phyloP scores from a whole-genome alignment of 2,329 filamentous ascomycete species.

The Tolypocladium paradoxum region DNA sequence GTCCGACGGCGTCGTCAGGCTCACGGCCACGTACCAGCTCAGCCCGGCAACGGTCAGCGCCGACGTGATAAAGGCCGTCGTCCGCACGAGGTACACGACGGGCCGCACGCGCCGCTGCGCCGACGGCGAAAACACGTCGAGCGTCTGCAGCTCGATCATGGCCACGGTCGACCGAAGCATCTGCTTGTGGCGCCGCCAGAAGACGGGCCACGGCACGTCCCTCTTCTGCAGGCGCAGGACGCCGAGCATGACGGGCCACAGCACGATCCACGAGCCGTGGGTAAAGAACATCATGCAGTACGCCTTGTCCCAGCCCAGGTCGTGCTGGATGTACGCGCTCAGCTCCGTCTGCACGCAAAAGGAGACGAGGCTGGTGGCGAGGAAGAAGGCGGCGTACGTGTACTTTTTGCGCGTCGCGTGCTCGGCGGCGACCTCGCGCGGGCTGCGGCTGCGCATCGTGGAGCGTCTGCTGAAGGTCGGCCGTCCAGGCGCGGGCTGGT shows the following conservation, averaged over 20 bases:
- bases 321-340: slow-evolving; percentile 86
- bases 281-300: slow-evolving; percentile 99
- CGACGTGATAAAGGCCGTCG: slow-evolving; percentile 71
- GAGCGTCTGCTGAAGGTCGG: slow-evolving; percentile 34
- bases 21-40: slow-evolving; percentile 93
- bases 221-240: slow-evolving; percentile 72
- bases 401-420: slow-evolving; percentile 64
- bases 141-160: slow-evolving; percentile 75
- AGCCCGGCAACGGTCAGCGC: slow-evolving; percentile 83
- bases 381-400: slow-evolving; percentile 74
- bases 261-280: slow-evolving; percentile 82
- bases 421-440: slow-evolving; percentile 34
- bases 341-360: slow-evolving; percentile 96
- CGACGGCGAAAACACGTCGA: slow-evolving; percentile 47
- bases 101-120: slow-evolving; percentile 28
- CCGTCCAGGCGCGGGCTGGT: slow-evolving; percentile 11
- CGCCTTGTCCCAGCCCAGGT: slow-evolving; percentile 92
- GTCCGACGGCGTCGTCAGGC: slow-evolving; percentile 85
- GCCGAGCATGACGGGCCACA: slow-evolving; percentile 79
- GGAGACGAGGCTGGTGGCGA: slow-evolving; percentile 70
- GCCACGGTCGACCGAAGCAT: slow-evolving; percentile 46
- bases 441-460: slow-evolving; percentile 68
- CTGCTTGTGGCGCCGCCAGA: slow-evolving; percentile 61
- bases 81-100: slow-evolving; percentile 62
- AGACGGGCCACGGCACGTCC: slow-evolving; percentile 67